Base-by-base conservation (phyloP, 2,329 filamentous ascomycete genomes). In the Fusarium ramigenum region DNA sequence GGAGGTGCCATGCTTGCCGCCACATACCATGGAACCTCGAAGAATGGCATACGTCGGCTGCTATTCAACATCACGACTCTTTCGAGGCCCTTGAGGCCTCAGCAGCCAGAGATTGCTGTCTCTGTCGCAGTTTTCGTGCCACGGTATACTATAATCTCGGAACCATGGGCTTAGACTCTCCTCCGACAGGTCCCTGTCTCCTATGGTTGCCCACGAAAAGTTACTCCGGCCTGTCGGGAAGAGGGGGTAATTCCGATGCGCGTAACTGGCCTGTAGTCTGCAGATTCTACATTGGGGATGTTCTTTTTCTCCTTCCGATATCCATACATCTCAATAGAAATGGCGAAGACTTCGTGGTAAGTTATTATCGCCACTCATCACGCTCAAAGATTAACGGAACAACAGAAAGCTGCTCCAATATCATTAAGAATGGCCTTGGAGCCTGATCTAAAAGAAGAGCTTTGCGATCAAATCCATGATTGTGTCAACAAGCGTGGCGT, bases 1-100 rank as follows among this genome's bases (percentile, higher is more conserved):
- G 28, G 53, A 64, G 56, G 9, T 63, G 63, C 14, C 28, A 30
- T 21, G 18, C 5, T 11, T 65, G 63, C 23, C 58, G 58, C 15
- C 36, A 23, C 11, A 63, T 63, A 36, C 63, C 58, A 16, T 60
- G 37, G 56, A 42, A 52, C 5, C 50, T 60, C 4, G 23, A 44
- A 44, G 19, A 60, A 32, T 64, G 61, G 61, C 37, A 61, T n/a
- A 10, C 16, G 7, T 42, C 56, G 4, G 18, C 40, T 10, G 12
- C 34, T 4, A 56, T 63, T n/a, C 18, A 18, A 5, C 58, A 54
- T 18, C 42, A 56, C 59, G 21, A 43, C 6, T 66, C 63, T 18
- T 63, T 66, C 11, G 23, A 14, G 0, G 28, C 28, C 4, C 40
- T 66, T 14, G 58, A 63, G 11, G 8, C 3, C 4, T 66, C 63